A percentile compares a stretch with the other conserved stretches of the same genome.
Conservation (phyloP, 1,284 basidiomycete genomes). For the Malassezia obtusa region DNA sequence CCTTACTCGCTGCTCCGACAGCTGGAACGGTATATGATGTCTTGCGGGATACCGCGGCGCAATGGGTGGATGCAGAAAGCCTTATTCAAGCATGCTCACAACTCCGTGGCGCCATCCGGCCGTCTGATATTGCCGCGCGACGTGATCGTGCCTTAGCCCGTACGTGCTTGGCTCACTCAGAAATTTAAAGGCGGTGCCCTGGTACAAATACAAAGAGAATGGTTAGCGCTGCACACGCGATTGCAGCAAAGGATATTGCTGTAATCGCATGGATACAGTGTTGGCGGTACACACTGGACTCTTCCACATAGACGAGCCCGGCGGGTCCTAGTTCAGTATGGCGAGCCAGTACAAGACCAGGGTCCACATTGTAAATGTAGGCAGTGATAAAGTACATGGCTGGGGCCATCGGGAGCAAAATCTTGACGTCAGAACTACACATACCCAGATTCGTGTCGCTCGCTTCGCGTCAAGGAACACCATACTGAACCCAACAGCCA, state of each 20-base stretch:
- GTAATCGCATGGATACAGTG: conserved; percentile 75
- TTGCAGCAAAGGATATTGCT: conserved; percentile 60
- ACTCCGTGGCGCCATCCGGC: conserved; percentile 9
- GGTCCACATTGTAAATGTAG: conserved; percentile 92
- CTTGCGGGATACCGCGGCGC: conserved; percentile 71
- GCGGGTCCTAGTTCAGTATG: conserved; percentile 61
- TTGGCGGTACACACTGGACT: conserved; percentile 82
- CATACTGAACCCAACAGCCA: conserved; percentile 78
- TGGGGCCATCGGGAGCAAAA: conserved; percentile 81
- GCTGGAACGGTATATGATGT: conserved; percentile 77
- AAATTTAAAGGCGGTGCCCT: conserved; percentile 62
- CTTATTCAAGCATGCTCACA: conserved; percentile 54
- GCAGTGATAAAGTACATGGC: conserved; percentile 80
- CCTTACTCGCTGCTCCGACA: conserved; percentile 69
- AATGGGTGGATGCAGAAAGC: conserved; percentile 84
- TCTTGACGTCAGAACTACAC: background rate
- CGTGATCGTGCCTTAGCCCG: background rate
- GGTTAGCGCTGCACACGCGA: conserved; percentile 65
- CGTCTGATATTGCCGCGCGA: background rate
- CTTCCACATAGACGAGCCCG: conserved; percentile 73
- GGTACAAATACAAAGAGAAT: conserved; percentile 85
- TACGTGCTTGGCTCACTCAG: background rate
- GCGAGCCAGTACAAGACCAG: conserved; percentile 55
- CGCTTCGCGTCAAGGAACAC: conserved; percentile 88
- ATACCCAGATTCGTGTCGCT: conserved; percentile 79